Evolutionary conservation across 2,329 filamentous ascomycete genomes (phyloP), one percentile per base, ranked within the genome.

Genomic region (Nigrospora sphaerica): DNA sequence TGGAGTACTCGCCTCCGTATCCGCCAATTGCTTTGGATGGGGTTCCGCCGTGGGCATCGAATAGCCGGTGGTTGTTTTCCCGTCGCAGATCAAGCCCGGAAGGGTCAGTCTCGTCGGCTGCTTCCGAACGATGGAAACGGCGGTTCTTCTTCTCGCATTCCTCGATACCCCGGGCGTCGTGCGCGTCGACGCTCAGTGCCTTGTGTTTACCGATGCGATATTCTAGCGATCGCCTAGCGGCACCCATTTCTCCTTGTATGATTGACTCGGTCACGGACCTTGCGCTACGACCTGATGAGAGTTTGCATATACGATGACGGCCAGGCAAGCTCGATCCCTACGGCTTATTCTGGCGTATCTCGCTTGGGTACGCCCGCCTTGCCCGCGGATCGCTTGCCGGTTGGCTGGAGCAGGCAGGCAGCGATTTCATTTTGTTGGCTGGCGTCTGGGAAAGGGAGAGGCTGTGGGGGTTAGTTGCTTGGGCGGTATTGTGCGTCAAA

Each of bases 231-330:
- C 32, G 34, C 16, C 14, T 42, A 6, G 19, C 40, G 23, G n/a
- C 34, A 9, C 40, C 31, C 14, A 42, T 42, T 32, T 42, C 40
- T 23, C 40, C 40, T 4, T 42, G 40, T 51, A 53, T 49, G 33
- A 51, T 49, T 46, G 52, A 52, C 43, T 53, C 49, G 40, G 49
- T 44, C 45, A 49, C 49, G 44, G 44, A 45, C 46, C 42, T 51
- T 45, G 40, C 42, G 46, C 38, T 40, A 53, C 49, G 53, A 55
- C 49, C 44, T 55, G 47, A 55, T 42, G 49, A 55, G 48, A 48
- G 49, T 33, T 45, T 40, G 46, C 42, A 45, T 48, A 47, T 51
- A 49, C 46, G 51, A 49, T 32, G 44, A 47, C 38, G 45, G 46
- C 33, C 39, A 33, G 49, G 53, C 42, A 47, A 43, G 44, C 49